These are phyloP conservation scores for Pseudognaphalium luteoalbum DNA, from an alignment of 129 eudicot genomes.

Conservation along the genomic window DNA sequence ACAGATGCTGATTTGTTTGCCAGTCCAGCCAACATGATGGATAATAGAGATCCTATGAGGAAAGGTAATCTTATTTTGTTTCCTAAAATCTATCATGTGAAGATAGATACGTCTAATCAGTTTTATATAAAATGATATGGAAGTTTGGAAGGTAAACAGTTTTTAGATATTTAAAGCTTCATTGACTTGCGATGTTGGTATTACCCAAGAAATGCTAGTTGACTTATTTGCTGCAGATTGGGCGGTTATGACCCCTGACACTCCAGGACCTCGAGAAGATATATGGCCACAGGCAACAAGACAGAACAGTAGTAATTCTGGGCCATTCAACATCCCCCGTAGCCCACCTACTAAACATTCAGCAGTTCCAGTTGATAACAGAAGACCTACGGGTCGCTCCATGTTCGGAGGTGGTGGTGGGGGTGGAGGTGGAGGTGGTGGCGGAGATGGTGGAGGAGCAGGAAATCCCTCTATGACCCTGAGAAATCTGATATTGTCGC, in stretches of 20 bases:
- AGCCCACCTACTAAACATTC: conserved; percentile 70
- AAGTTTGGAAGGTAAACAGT: neutral
- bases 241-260: conserved; percentile 87
- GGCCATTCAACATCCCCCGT: conserved; percentile 63
- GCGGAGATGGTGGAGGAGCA: conserved; percentile 52
- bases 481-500: conserved; percentile 85
- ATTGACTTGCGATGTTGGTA: conserved; percentile 20
- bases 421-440: conserved; percentile 43
- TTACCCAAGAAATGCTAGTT: conserved; percentile 63
- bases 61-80: conserved; percentile 66
- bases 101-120: neutral
- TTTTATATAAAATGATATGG: neutral
- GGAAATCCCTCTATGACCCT: conserved; percentile 83
- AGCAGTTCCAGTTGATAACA: conserved; percentile 59
- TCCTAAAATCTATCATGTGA: neutral
- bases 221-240: conserved; percentile 88
- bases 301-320: conserved; percentile 73
- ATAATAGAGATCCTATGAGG: conserved; percentile 62
- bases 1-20: conserved; percentile 74
- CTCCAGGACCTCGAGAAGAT: conserved; percentile 98
- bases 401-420: conserved; percentile 54
- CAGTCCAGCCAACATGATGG: conserved; percentile 73
- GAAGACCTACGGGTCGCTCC: conserved; percentile 55
- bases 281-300: conserved; percentile 74
- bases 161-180: conserved; percentile 5